phyloP scores from a whole-genome alignment of 2,329 filamentous ascomycete species.

The Colletotrichum abscissum region DNA sequence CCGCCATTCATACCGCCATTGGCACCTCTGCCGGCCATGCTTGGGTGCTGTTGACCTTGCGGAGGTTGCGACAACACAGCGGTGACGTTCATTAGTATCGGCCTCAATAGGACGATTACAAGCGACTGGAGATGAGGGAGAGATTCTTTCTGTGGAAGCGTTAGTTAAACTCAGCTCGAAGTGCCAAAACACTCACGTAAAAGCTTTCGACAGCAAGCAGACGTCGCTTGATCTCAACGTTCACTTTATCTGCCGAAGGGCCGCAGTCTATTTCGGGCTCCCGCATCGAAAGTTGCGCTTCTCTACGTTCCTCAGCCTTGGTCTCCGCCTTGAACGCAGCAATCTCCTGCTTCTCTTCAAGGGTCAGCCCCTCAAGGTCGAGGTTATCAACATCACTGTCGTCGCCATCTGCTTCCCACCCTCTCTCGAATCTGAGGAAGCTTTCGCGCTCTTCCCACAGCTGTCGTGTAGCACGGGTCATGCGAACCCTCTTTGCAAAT shows the following conservation, averaged over 20 bases:
- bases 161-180: constrained; percentile 36
- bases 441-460: constrained; percentile 93
- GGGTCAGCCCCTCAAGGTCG: constrained; percentile 56
- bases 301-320: constrained; percentile 43
- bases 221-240: constrained; percentile 69
- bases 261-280: constrained; percentile 59
- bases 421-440: constrained; percentile 92
- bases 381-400: constrained; percentile 60
- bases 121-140: constrained; percentile 91
- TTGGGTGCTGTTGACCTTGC: constrained; percentile 56
- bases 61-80: constrained; percentile 76
- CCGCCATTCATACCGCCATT: constrained; percentile 55
- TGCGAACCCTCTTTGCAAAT: constrained; percentile 89
- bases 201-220: constrained; percentile 82
- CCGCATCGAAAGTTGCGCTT: constrained; percentile 35
- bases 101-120: constrained; percentile 91
- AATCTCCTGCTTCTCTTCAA: constrained; percentile 55
- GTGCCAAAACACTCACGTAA: constrained; percentile 74
- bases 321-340: constrained; percentile 54
- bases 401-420: constrained; percentile 75
- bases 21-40: constrained; percentile 50
- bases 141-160: constrained; percentile 68
- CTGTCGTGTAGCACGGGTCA: constrained; percentile 91
- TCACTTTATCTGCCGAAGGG: constrained; percentile 58
- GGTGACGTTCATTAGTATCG: constrained; percentile 87